Percentiles rank a stretch among this genome's conserved stretches.
Conservation (phyloP, 2,329 filamentous ascomycete genomes). For the Fusarium brachygibbosum region DNA sequence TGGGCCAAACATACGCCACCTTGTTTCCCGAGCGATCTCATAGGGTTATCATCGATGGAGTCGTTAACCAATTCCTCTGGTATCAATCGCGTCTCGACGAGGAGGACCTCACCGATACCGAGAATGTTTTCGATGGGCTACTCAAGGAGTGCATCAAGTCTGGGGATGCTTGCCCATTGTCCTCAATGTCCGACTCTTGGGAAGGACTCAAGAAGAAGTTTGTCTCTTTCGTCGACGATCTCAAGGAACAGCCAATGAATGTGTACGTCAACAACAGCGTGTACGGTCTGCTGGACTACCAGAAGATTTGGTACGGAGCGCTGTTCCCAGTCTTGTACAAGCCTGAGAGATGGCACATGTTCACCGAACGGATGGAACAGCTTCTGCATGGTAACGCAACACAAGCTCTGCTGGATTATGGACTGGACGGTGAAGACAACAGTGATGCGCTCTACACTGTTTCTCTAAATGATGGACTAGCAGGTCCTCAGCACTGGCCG, state of each 20-base stretch:
- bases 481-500: slow-evolving; percentile 50
- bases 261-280: slow-evolving; percentile 59
- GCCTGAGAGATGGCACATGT: slow-evolving; percentile 54
- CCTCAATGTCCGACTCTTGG: slow-evolving; percentile 54
- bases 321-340: slow-evolving; percentile 58
- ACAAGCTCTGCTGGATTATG: slow-evolving; percentile 54
- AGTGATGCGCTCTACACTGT: slow-evolving; percentile 49
- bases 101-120: slow-evolving; percentile 50
- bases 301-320: slow-evolving; percentile 53
- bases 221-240: slow-evolving; percentile 49
- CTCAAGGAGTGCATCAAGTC: slow-evolving; percentile 57
- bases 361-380: slow-evolving; percentile 54
- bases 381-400: slow-evolving; percentile 59
- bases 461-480: slow-evolving; percentile 48
- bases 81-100: slow-evolving; percentile 47
- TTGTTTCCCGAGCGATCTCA: slow-evolving; percentile 54
- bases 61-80: slow-evolving; percentile 53
- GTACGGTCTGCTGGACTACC: slow-evolving; percentile 56
- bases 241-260: slow-evolving; percentile 57
- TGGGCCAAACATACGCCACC: slow-evolving; percentile 58
- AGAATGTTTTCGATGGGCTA: slow-evolving; percentile 52
- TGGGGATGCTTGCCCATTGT: slow-evolving; percentile 60
- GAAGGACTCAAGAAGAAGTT: slow-evolving; percentile 54
- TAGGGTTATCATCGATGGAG: slow-evolving; percentile 56
- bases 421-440: slow-evolving; percentile 27